Conservation (phyloP, 257 asterid genomes). For the Penstemon eatonii region DNA sequence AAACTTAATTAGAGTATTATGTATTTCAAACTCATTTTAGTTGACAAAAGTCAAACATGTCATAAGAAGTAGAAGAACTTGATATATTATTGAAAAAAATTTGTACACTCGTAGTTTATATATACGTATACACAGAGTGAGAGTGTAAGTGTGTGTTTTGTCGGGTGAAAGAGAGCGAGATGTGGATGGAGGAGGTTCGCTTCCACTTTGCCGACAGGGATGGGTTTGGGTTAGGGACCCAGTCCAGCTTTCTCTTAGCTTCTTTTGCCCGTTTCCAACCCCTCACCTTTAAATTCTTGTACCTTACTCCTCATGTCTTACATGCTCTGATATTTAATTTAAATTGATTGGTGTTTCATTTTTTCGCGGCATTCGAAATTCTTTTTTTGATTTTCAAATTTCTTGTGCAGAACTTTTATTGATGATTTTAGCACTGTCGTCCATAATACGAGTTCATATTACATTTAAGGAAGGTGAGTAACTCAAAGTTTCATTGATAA, state of each 20-base stretch:
- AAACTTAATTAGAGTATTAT: too few relatives aligned
- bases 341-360: neutral
- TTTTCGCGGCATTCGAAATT: neutral
- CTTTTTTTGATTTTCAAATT: neutral
- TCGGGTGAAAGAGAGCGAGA: constrained; percentile 31
- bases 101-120: neutral
- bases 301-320: neutral
- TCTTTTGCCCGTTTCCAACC: constrained; percentile 37
- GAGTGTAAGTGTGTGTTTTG: constrained; percentile 6
- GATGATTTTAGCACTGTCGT: too few relatives aligned
- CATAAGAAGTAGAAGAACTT: too few relatives aligned
- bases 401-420: too few relatives aligned
- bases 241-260: constrained; percentile 29
- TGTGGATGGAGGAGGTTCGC: constrained; percentile 38
- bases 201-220: constrained; percentile 78
- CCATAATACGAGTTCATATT: too few relatives aligned
- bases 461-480: too few relatives aligned
- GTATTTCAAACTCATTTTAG: too few relatives aligned
- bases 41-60: too few relatives aligned
- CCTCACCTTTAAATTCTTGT: constrained; percentile 10
- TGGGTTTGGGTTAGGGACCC: constrained; percentile 37
- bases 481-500: too few relatives aligned
- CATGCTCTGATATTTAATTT: constrained; percentile 13
- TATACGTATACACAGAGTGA: neutral
- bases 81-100: too few relatives aligned